Base-by-base conservation (phyloP, 352 stramenopile species). In the Globisporangium ultimum region DNA sequence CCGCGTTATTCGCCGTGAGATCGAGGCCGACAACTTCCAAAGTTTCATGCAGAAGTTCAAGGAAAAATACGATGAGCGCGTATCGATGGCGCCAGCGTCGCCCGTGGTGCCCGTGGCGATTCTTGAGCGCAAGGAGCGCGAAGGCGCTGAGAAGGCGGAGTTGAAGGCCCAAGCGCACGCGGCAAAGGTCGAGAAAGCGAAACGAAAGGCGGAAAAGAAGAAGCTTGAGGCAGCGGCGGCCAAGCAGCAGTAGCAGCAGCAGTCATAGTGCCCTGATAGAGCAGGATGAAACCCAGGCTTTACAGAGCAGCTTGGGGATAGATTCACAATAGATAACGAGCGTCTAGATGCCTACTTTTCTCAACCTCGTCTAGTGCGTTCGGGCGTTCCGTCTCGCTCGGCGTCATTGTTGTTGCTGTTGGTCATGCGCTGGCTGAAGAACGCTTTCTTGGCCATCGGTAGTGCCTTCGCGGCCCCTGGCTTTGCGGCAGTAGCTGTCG, bases 101-200 rank as follows among this genome's bases (percentile, higher is more conserved):
- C 64, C 88, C 34, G 63, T 73, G 21, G 67, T 87, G 22, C 76
- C 78, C 18, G 56, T 84, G 20, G 71, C 80, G 20, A 76, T 89
- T 52, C 58, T 65, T 41, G 76, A 87, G 58, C 79, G 78, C 28
- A 79, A 83, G 55, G 74, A 80, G 43, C 74, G 82, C 55, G 67
- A 76, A 24, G 72, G 84, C 24, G 66, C 61, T 4, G 76, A 85
- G 34, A 80, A 75, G 32, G 47, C 55, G 14, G 72, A 77, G 53
- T 60, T 57, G 18, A 52, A 49, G 20, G 59, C 53, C 18, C 71
- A 77, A 56, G 59, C 66, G 11, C 60, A 65, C 14, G 60, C 53
- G 0, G 64, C 67, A 28, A 62, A 75, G 42, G 48, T 40, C 2
- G 36, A 41, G n/a, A 67, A 72, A 58, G 61, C 65, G 38, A 43